Conservation (phyloP, 169 alveolate species). For the Besnoitia besnoiti region DNA sequence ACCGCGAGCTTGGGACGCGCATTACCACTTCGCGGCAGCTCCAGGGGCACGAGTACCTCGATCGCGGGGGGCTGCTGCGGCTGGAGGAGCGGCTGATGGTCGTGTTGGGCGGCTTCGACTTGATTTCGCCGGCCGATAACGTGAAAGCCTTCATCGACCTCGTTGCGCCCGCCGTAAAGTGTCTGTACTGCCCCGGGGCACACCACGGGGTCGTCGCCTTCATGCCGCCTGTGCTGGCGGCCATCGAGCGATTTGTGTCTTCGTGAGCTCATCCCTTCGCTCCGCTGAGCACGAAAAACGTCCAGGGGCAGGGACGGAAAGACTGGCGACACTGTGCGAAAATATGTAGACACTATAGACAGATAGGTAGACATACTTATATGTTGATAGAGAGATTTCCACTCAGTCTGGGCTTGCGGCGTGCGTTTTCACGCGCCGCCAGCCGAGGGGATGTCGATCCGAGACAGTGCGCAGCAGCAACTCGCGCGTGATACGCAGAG, state of each 20-base stretch:
- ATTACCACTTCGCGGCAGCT: slow-evolving; percentile 23
- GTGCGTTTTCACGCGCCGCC: too few relatives aligned
- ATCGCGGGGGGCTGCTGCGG: slow-evolving; percentile 7
- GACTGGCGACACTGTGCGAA: too few relatives aligned
- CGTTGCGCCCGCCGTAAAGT: slow-evolving; percentile 9
- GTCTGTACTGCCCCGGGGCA: slow-evolving; percentile 21
- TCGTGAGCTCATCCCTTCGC: too few relatives aligned
- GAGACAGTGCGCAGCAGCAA: too few relatives aligned
- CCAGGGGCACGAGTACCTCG: slow-evolving; percentile 26
- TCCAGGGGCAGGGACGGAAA: too few relatives aligned
- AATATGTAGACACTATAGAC: too few relatives aligned
- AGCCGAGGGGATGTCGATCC: too few relatives aligned
- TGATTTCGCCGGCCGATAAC: background rate
- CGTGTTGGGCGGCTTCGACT: background rate
- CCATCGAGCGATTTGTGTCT: background rate
- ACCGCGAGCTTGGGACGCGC: slow-evolving; percentile 28
- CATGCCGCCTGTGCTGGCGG: background rate
- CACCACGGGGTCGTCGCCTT: slow-evolving; percentile 36
- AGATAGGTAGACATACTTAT: too few relatives aligned
- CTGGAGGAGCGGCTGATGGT: background rate
- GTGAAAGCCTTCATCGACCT: background rate
- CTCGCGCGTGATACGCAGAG: too few relatives aligned
- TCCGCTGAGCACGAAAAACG: too few relatives aligned
- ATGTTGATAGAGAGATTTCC: too few relatives aligned
- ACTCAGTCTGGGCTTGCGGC: too few relatives aligned